Conservation (phyloP, 1,284 basidiomycete species). For the Thecaphora frezii region DNA sequence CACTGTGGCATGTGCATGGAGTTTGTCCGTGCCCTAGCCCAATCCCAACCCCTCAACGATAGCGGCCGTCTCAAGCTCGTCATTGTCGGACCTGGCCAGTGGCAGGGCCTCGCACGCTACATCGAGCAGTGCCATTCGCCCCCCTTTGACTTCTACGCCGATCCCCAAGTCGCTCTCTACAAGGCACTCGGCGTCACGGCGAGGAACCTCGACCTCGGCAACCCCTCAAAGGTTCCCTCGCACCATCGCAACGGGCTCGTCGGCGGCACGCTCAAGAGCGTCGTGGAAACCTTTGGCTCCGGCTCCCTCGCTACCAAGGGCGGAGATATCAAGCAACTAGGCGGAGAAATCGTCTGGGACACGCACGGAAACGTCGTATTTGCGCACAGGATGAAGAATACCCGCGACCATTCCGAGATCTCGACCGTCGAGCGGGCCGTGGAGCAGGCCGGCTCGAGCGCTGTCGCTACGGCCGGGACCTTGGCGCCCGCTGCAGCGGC, state of each 20-base stretch:
- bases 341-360: conserved; percentile 29
- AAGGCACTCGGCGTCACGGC: conserved; percentile 26
- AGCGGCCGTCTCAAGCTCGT: conserved; percentile 6
- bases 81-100: conserved; percentile 32
- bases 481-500: too few relatives aligned
- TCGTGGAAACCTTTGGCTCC: conserved; percentile 15
- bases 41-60: conserved; percentile 15
- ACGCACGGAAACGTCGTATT: conserved; percentile 7
- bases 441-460: not conserved
- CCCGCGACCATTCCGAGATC: conserved; percentile 27
- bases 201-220: conserved; percentile 16
- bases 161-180: conserved; percentile 22
- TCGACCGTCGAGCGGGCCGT: conserved; percentile 10
- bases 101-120: conserved; percentile 13
- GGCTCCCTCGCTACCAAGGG: conserved; percentile 19
- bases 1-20: conserved; percentile 44
- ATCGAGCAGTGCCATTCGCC: conserved; percentile 6
- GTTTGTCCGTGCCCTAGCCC: conserved; percentile 13
- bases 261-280: conserved; percentile 9
- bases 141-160: conserved; percentile 24
- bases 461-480: too few relatives aligned
- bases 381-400: conserved; percentile 37
- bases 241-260: conserved; percentile 11
- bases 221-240: conserved; percentile 15
- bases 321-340: conserved; percentile 35